phyloP scores from a whole-genome alignment of 1,284 basidiomycete genomes.

The Naganishia cerealis region DNA sequence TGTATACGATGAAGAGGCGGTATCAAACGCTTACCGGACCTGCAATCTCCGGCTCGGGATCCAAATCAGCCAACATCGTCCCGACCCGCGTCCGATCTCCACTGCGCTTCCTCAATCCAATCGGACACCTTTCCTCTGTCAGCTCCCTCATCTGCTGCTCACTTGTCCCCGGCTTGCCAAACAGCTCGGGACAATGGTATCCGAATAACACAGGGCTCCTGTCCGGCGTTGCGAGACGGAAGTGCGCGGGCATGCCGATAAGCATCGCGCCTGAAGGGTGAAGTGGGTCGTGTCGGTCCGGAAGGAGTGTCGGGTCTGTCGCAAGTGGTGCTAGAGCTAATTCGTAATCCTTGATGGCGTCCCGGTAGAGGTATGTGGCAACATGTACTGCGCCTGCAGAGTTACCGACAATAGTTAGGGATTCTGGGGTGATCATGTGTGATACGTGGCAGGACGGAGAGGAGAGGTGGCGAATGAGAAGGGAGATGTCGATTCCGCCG shows the following conservation, averaged over 20 bases:
- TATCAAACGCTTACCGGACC: constrained; percentile 14
- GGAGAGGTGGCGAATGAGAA: constrained; percentile 19
- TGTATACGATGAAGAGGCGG: not conserved
- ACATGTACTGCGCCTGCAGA: constrained; percentile 29
- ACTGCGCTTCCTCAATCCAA: constrained; percentile 27
- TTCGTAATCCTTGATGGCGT: constrained; percentile 16
- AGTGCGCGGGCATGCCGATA: constrained; percentile 26
- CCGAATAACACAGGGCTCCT: constrained; percentile 18
- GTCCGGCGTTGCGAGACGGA: constrained; percentile 12
- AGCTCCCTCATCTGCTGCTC: constrained; percentile 16
- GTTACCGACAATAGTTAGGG: constrained; percentile 16
- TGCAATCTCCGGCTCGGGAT: constrained; percentile 30
- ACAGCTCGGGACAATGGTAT: constrained; percentile 26
- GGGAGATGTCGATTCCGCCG: constrained; percentile 27
- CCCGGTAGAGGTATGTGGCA: constrained; percentile 29
- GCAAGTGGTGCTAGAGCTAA: not conserved
- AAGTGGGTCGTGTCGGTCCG: not conserved
- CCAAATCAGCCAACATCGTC: constrained; percentile 28
- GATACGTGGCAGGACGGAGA: constrained; percentile 6
- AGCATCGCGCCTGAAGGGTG: constrained; percentile 1
- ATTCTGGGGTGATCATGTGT: not conserved
- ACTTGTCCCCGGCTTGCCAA: not conserved
- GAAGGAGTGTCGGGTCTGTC: constrained; percentile 3
- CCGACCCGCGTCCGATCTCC: constrained; percentile 18
- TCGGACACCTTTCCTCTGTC: constrained; percentile 18